A percentile compares a stretch with the other conserved stretches of the same genome.
These are phyloP conservation scores for Saccharomycopsis javanensis DNA, from an alignment of 805 yeast genomes.

Conservation along the genomic window DNA sequence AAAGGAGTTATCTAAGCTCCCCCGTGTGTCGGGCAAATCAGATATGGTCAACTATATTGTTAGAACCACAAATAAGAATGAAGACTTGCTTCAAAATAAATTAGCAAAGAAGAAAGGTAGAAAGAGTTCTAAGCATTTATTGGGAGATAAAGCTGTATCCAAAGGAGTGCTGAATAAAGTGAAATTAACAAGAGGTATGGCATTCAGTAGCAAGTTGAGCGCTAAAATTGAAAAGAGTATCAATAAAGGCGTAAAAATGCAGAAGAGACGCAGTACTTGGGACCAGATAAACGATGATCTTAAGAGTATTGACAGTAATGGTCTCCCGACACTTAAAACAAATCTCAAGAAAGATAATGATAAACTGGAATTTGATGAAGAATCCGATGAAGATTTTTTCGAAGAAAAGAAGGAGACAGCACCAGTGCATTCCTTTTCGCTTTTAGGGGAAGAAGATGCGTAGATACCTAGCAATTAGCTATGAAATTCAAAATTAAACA, in stretches of 20 bases:
- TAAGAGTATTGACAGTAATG: not conserved
- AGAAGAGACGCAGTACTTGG: constrained; percentile 16
- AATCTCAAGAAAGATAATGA: not conserved
- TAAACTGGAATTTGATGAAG: constrained; percentile 11
- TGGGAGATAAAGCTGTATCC: not conserved
- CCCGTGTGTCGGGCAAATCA: constrained; percentile 13
- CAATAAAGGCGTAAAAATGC: constrained; percentile 8
- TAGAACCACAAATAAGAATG: constrained; percentile 18
- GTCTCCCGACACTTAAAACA: not conserved
- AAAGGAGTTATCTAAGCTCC: constrained; percentile 19
- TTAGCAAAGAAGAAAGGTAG: constrained; percentile 11
- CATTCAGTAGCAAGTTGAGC: constrained; percentile 13
- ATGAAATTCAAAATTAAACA: no score
- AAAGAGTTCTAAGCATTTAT: not conserved
- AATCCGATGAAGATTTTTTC: constrained; percentile 7
- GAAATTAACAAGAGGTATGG: constrained; percentile 11
- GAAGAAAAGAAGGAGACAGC: constrained; percentile 1
- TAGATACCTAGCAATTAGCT: no score
- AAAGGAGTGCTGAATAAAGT: not conserved
- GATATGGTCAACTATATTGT: constrained; percentile 17
- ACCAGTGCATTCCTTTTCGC: constrained; percentile 4
- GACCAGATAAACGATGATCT: constrained; percentile 15
- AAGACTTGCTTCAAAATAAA: constrained; percentile 13
- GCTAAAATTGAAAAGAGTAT: constrained; percentile 18
- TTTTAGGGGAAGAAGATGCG: constrained; percentile 17